Percentiles rank a stretch among this genome's conserved stretches.
Conservation (phyloP, 495 filamentous ascomycete genomes). For the Durotheca rogersii region DNA sequence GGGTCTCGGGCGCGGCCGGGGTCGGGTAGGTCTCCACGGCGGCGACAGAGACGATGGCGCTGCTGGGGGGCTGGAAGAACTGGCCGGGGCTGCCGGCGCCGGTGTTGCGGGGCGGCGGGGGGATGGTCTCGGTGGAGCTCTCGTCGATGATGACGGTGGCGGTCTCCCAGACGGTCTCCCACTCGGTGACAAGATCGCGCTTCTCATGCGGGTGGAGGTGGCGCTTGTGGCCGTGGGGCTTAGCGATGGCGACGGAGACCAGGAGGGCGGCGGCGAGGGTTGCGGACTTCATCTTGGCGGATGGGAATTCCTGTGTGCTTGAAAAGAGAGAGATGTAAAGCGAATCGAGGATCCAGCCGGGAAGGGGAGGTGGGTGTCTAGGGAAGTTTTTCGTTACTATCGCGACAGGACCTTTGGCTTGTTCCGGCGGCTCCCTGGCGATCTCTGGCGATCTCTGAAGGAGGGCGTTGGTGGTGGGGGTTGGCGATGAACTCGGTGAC, state of each 20-base stretch:
- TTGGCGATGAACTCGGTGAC: too few species aligned
- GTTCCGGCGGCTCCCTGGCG: too few species aligned
- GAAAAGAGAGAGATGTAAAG: constrained; percentile 3
- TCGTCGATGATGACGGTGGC: constrained; percentile 49
- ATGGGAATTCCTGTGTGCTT: constrained; percentile 7
- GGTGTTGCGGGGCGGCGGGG: constrained; percentile 31
- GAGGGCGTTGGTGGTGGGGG: constrained; percentile 11
- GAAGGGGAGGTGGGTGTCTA: constrained; percentile 23
- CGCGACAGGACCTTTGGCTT: too few species aligned
- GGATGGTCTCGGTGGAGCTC: constrained; percentile 42
- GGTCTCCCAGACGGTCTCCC: constrained; percentile 49
- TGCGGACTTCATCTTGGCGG: constrained; percentile 52
- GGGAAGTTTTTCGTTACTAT: constrained; percentile 8
- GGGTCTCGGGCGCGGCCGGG: neutral
- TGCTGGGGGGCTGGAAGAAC: constrained; percentile 42
- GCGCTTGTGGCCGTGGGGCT: constrained; percentile 46
- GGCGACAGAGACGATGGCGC: neutral
- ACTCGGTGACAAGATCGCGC: constrained; percentile 48
- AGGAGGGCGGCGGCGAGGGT: constrained; percentile 43
- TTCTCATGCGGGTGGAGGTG: constrained; percentile 40
- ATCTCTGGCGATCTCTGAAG: constrained; percentile 4
- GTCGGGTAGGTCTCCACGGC: neutral
- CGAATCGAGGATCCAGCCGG: constrained; percentile 25
- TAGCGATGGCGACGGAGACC: constrained; percentile 46
- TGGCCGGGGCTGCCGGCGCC: constrained; percentile 34